These are phyloP conservation scores for Epithele typhae DNA, from an alignment of 768 basidiomycete genomes.

Conservation along the genomic window DNA sequence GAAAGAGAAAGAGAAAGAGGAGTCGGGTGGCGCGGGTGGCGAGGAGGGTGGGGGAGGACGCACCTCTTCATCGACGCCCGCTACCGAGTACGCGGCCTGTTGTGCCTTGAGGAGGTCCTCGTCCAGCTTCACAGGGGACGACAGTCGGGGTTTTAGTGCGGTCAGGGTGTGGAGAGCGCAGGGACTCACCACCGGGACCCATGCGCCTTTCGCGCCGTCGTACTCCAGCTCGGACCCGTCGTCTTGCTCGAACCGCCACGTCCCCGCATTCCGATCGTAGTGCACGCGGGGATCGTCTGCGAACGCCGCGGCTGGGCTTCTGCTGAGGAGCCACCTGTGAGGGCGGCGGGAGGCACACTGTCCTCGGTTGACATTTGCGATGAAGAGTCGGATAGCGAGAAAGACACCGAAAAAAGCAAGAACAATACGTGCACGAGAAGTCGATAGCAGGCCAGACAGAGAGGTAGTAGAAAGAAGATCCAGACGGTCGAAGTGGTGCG, in stretches of 20 bases:
- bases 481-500: no score
- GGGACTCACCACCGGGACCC: slow-evolving; percentile 72
- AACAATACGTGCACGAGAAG: no score
- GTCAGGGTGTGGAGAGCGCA: no score
- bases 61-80: slow-evolving; percentile 93
- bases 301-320: slow-evolving; percentile 62
- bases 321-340: slow-evolving; percentile 45
- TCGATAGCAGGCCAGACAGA: no score
- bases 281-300: slow-evolving; percentile 80
- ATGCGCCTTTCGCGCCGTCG: slow-evolving; percentile 66
- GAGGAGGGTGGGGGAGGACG: no score
- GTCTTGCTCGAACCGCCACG: slow-evolving; percentile 89
- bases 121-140: slow-evolving; percentile 39
- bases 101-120: slow-evolving; percentile 85
- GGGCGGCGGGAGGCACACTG: slow-evolving; percentile 27
- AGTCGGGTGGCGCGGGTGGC: no score
- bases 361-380: no score
- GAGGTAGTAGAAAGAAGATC: no score
- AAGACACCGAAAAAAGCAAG: no score
- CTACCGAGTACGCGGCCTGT: slow-evolving; percentile 91
- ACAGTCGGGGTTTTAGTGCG: no score
- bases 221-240: slow-evolving; percentile 92
- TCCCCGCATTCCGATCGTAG: slow-evolving; percentile 66
- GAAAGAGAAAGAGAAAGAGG: neutral
- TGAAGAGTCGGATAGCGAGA: no score